Conservation (phyloP, 768 basidiomycete species). For the Leucocoprinus leucothites region DNA sequence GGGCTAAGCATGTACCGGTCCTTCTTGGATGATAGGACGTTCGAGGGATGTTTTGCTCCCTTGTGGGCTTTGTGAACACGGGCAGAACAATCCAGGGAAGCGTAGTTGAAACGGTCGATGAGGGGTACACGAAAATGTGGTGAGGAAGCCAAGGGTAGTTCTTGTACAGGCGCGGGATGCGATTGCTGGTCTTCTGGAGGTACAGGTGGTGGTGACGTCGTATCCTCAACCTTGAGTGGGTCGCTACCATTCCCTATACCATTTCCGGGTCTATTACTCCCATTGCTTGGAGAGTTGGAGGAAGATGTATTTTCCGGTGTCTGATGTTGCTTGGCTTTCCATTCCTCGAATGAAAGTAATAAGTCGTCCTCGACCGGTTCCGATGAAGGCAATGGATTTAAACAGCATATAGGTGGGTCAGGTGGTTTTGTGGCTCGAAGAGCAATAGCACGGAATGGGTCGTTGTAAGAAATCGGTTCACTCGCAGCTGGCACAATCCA, state of each 20-base stretch:
- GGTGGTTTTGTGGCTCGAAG: constrained; percentile 44
- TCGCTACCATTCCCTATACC: constrained; percentile 7
- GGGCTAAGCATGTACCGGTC: constrained; percentile 98
- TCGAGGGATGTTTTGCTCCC: constrained; percentile 75
- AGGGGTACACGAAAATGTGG: constrained; percentile 73
- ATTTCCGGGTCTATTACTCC: constrained; percentile 6
- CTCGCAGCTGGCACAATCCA: constrained; percentile 30
- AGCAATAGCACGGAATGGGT: constrained; percentile 61
- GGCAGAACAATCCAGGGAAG: constrained; percentile 88
- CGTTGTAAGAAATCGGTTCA: constrained; percentile 38
- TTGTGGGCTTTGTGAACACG: constrained; percentile 84
- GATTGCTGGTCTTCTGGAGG: constrained; percentile 15
- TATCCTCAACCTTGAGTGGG: constrained; percentile 12
- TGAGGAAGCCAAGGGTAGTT: constrained; percentile 32
- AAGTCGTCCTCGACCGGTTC: constrained; percentile 58
- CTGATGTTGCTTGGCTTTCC: constrained; percentile 70
- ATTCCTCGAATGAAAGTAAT: constrained; percentile 82
- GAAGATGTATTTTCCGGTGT: constrained; percentile 25
- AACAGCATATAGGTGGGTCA: constrained; percentile 64
- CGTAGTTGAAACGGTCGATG: constrained; percentile 92
- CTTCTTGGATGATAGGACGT: constrained; percentile 85
- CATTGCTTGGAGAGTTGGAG: constrained; percentile 17
- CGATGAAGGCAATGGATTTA: constrained; percentile 49
- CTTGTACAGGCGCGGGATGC: constrained; percentile 18
- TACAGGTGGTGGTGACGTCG: background rate